Percentiles rank a stretch among this genome's conserved stretches.
phyloP scores from a whole-genome alignment of 441 rosid species.

The Gossypium trilobum region DNA sequence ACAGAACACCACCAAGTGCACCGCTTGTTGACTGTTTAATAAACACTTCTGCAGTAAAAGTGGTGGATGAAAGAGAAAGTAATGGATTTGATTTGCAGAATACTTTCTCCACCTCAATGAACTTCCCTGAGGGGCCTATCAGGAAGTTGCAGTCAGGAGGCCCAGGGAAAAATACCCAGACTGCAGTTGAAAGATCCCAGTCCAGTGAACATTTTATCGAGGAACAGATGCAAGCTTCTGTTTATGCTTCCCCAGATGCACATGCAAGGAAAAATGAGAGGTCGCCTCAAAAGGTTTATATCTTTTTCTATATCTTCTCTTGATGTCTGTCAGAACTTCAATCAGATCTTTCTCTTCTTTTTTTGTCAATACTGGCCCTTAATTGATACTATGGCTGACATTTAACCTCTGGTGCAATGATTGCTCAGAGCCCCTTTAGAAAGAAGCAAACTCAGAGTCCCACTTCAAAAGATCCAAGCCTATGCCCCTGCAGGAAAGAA shows the following conservation, averaged over 20 bases:
- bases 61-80: constrained; percentile 20
- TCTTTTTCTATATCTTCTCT: constrained; percentile 19
- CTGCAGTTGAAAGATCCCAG: constrained; percentile 19
- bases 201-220: constrained; percentile 25
- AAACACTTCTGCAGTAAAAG: constrained; percentile 15
- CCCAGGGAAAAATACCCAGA: constrained; percentile 18
- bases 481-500: constrained; percentile 23
- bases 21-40: constrained; percentile 13
- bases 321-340: neutral
- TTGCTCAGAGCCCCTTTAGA: constrained; percentile 25
- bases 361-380: constrained; percentile 15
- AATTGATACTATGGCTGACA: constrained; percentile 17
- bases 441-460: constrained; percentile 28
- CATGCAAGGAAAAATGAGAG: constrained; percentile 22
- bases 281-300: constrained; percentile 33
- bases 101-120: constrained; percentile 16
- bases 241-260: constrained; percentile 26
- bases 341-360: constrained; percentile 1
- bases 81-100: constrained; percentile 15
- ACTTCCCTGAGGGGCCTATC: constrained; percentile 16
- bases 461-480: constrained; percentile 21
- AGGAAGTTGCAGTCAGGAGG: constrained; percentile 22
- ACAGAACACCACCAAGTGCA: constrained; percentile 19
- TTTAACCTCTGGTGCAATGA: constrained; percentile 17
- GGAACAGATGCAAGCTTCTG: constrained; percentile 28